Evolutionary conservation across 2,329 filamentous ascomycete genomes (phyloP).

Genomic region (Fusarium luffae): DNA sequence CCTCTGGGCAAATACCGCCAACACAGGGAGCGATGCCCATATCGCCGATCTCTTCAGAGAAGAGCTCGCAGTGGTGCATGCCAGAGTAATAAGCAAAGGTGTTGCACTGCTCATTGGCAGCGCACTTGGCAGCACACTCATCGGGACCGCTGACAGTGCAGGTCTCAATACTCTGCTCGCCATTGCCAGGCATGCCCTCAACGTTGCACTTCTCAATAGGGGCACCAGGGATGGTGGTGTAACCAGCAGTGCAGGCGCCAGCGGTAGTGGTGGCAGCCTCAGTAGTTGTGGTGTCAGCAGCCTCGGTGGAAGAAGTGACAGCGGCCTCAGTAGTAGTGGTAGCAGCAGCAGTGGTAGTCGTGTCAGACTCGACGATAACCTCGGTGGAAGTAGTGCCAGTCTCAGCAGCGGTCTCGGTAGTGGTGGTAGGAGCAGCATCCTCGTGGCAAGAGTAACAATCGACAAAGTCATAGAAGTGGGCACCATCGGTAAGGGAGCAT

Average conservation of each 20-base stretch:
- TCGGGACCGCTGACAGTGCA: not conserved
- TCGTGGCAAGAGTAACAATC: conserved; percentile 12
- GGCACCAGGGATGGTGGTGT: not conserved
- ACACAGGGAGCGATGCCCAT: not conserved
- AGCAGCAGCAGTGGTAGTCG: not conserved
- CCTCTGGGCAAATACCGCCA: not conserved
- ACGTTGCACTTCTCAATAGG: not conserved
- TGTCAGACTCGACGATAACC: not conserved
- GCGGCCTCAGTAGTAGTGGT: not conserved
- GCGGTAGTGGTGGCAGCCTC: not conserved
- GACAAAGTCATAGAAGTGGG: not conserved
- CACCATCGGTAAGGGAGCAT: rapidly evolving
- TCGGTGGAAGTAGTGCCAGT: not conserved
- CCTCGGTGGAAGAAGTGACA: not conserved
- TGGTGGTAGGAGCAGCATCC: conserved; percentile 2
- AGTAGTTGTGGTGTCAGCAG: not conserved
- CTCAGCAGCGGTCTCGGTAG: not conserved
- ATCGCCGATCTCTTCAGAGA: not conserved
- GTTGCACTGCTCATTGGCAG: not conserved
- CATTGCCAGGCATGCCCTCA: not conserved
- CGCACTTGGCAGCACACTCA: not conserved
- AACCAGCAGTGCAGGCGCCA: not conserved
- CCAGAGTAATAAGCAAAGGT: not conserved
- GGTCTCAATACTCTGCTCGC: not conserved
- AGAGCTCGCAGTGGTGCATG: not conserved